These are phyloP conservation scores for Panaeolus papilionaceus DNA, from an alignment of 768 basidiomycete species.

Conservation along the genomic window DNA sequence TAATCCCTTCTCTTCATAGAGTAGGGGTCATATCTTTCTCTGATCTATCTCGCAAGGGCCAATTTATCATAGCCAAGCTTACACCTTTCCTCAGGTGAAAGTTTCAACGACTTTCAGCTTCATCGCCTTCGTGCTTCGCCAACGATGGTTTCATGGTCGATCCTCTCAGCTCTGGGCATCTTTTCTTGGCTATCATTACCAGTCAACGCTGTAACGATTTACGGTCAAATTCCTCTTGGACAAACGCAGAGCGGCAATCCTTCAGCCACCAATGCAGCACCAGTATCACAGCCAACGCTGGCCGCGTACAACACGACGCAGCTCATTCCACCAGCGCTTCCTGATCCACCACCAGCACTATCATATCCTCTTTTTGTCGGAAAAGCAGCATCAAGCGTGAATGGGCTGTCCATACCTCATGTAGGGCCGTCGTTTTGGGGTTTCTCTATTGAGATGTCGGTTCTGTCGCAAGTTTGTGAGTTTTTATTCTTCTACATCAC, in stretches of 20 bases:
- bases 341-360: conserved; percentile 46
- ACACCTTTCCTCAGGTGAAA: not conserved
- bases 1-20: not conserved
- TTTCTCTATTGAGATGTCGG: conserved; percentile 80
- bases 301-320: conserved; percentile 60
- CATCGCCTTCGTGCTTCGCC: not conserved
- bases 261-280: not conserved
- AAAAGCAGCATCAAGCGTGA: conserved; percentile 35
- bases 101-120: not conserved
- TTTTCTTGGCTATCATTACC: conserved; percentile 1
- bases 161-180: conserved; percentile 2
- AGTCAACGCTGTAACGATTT: conserved; percentile 34
- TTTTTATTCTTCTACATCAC: conserved; percentile 54
- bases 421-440: conserved; percentile 46
- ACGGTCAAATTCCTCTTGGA: conserved; percentile 38
- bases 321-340: conserved; percentile 56
- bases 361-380: conserved; percentile 50
- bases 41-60: not conserved
- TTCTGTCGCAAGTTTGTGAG: conserved; percentile 67
- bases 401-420: conserved; percentile 46
- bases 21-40: not conserved
- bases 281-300: conserved; percentile 29
- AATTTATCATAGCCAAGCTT: not conserved
- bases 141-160: not conserved
- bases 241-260: conserved; percentile 26